These are phyloP conservation scores for Tulasnella sp. DNA, from an alignment of 768 basidiomycete genomes.

Conservation along the genomic window DNA sequence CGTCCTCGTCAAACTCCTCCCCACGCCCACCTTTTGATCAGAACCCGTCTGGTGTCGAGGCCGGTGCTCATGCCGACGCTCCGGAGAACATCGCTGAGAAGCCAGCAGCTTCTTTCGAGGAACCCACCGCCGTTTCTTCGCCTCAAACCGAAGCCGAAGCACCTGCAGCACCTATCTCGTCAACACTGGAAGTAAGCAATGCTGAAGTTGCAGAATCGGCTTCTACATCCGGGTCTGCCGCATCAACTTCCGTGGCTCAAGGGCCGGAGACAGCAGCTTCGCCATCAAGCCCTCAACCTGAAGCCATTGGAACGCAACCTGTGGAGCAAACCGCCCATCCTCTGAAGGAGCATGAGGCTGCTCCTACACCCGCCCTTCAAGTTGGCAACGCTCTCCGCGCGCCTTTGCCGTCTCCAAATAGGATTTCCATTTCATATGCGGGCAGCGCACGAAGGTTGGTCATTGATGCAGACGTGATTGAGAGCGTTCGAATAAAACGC, in stretches of 20 bases:
- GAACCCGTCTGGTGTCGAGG: background rate
- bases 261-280: background rate
- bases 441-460: conserved; percentile 81
- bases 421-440: conserved; percentile 91
- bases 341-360: conserved; percentile 9
- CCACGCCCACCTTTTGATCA: background rate
- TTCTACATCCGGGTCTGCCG: background rate
- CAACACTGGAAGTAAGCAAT: background rate
- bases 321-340: background rate
- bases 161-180: background rate
- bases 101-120: background rate
- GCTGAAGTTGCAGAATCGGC: background rate
- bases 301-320: background rate
- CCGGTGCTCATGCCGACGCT: background rate
- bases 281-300: background rate
- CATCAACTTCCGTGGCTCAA: background rate
- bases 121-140: background rate
- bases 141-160: background rate
- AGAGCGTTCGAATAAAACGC: conserved; percentile 73
- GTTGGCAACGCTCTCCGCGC: conserved; percentile 20
- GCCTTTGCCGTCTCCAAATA: conserved; percentile 32
- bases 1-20: background rate
- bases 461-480: conserved; percentile 82
- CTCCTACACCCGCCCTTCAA: conserved; percentile 17
- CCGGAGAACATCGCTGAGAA: background rate